Conservation (phyloP, 177 flowering plant species). For the Vitis hybrid region DNA sequence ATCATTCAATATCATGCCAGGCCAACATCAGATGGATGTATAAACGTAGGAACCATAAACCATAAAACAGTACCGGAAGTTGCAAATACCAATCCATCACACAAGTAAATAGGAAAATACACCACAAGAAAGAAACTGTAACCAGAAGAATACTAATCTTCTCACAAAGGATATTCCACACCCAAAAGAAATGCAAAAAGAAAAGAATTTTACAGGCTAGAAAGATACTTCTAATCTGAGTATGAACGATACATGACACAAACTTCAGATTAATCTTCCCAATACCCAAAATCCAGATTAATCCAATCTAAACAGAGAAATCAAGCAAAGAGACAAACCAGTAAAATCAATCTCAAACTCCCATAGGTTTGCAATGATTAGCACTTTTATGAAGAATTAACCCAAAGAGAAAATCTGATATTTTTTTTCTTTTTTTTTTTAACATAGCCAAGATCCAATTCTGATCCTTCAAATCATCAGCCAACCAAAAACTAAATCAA, state of each 20-base stretch:
- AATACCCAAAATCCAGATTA: constrained; percentile 7
- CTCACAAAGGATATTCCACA: constrained; percentile 37
- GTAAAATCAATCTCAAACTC: constrained; percentile 15
- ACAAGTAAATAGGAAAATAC: constrained; percentile 1
- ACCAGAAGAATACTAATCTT: constrained; percentile 33
- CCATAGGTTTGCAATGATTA: constrained; percentile 4
- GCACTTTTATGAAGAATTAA: neutral
- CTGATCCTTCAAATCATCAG: constrained; percentile 20
- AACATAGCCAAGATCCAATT: constrained; percentile 5
- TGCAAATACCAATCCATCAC: neutral
- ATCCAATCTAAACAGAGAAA: constrained; percentile 13
- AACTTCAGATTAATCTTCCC: constrained; percentile 10
- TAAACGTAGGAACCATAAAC: neutral
- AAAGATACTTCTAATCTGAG: constrained; percentile 11
- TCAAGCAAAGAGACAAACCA: constrained; percentile 5
- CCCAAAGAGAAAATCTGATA: constrained; percentile 7
- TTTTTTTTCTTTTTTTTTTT: neutral
- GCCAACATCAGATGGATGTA: neutral
- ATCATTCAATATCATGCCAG: neutral
- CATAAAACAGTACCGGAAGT: neutral
- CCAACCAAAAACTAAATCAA: constrained; percentile 12
- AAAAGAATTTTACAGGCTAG: constrained; percentile 25
- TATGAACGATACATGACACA: no score
- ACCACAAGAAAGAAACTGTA: constrained; percentile 24
- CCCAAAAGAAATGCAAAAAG: constrained; percentile 30